These are phyloP conservation scores for Candida sp. DNA, from an alignment of 1,139 yeast genomes.

Conservation along the genomic window DNA sequence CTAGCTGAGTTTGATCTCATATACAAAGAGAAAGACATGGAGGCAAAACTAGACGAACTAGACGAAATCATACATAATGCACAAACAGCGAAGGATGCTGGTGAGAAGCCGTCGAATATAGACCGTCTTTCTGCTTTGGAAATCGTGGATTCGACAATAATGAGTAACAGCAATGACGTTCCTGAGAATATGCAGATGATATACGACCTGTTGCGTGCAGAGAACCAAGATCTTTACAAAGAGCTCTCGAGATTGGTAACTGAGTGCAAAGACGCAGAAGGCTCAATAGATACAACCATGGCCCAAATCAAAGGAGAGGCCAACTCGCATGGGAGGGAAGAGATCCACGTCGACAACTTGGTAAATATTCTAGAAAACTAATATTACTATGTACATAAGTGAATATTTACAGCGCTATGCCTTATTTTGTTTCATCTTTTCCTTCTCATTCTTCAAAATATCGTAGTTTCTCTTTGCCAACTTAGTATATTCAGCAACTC, in stretches of 20 bases:
- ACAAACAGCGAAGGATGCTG: slow-evolving; percentile 27
- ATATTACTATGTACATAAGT: slow-evolving; percentile 6
- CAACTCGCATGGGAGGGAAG: not conserved
- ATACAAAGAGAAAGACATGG: slow-evolving; percentile 63
- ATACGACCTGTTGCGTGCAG: slow-evolving; percentile 38
- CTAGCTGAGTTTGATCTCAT: slow-evolving; percentile 68
- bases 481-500: slow-evolving; percentile 42
- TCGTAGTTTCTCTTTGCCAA: slow-evolving; percentile 45
- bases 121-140: slow-evolving; percentile 37
- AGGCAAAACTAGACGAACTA: slow-evolving; percentile 60
- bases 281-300: slow-evolving; percentile 27
- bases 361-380: slow-evolving; percentile 1
- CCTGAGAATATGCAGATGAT: slow-evolving; percentile 37
- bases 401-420: slow-evolving; percentile 4
- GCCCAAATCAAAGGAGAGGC: slow-evolving; percentile 30
- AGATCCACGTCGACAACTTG: slow-evolving; percentile 3
- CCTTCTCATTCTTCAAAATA: slow-evolving; percentile 4
- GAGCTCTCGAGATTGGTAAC: slow-evolving; percentile 25
- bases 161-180: slow-evolving; percentile 26
- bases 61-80: slow-evolving; percentile 71
- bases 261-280: slow-evolving; percentile 25
- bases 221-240: slow-evolving; percentile 34
- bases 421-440: not conserved
- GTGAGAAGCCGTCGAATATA: slow-evolving; percentile 28
- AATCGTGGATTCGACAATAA: slow-evolving; percentile 36